These are phyloP conservation scores for Ophiocordyceps unilateralis DNA, from an alignment of 2,329 filamentous ascomycete species.

Conservation along the genomic window DNA sequence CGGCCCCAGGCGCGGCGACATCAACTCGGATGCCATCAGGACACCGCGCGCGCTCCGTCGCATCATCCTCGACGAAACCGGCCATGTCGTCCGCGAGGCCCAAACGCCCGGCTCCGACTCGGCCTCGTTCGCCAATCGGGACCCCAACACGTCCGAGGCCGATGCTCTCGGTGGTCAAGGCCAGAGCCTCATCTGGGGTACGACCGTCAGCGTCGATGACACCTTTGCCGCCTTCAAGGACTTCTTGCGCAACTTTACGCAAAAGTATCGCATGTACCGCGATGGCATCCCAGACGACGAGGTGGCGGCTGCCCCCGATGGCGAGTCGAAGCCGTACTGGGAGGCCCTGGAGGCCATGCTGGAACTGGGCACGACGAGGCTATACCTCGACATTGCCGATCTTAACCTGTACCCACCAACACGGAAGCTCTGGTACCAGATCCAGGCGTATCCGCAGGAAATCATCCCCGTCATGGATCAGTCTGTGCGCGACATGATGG, in stretches of 20 bases:
- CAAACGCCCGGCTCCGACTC: slow-evolving; percentile 36
- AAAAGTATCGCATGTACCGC: slow-evolving; percentile 83
- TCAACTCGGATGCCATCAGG: slow-evolving; percentile 61
- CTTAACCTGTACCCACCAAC: slow-evolving; percentile 87
- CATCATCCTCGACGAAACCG: slow-evolving; percentile 41
- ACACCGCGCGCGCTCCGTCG: slow-evolving; percentile 34
- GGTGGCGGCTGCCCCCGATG: slow-evolving; percentile 49
- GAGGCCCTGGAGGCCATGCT: slow-evolving; percentile 83
- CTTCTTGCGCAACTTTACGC: slow-evolving; percentile 80
- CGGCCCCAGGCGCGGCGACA: slow-evolving; percentile 54
- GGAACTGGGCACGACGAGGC: slow-evolving; percentile 61
- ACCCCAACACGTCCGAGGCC: slow-evolving; percentile 83
- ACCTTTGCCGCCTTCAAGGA: slow-evolving; percentile 78
- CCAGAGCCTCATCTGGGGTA: slow-evolving; percentile 85
- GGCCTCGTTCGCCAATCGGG: slow-evolving; percentile 41
- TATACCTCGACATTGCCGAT: slow-evolving; percentile 81
- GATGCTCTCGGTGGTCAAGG: slow-evolving; percentile 70
- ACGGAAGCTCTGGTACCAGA: slow-evolving; percentile 85
- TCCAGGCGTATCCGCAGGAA: slow-evolving; percentile 88
- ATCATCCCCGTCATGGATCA: slow-evolving; percentile 96
- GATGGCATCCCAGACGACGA: slow-evolving; percentile 71
- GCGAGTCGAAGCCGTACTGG: slow-evolving; percentile 67
- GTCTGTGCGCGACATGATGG: slow-evolving; percentile 80
- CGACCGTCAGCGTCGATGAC: slow-evolving; percentile 85
- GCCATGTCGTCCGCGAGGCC: slow-evolving; percentile 38